A percentile compares a stretch with the other conserved stretches of the same genome.
Conservation (phyloP, 2,329 filamentous ascomycete species). For the Penicillium sp. region DNA sequence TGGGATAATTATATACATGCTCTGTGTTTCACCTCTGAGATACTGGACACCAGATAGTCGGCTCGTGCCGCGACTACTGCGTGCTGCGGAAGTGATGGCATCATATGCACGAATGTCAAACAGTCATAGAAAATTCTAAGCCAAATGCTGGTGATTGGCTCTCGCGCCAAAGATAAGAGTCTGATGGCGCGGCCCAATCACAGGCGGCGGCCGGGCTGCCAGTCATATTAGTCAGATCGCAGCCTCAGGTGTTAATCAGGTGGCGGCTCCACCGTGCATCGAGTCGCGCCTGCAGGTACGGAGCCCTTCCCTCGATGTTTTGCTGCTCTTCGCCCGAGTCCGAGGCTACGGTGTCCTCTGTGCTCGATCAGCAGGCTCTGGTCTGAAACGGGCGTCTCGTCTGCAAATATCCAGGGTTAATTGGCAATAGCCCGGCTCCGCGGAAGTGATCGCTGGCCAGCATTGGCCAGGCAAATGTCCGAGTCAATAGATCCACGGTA, state of each 20-base stretch:
- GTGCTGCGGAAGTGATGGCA: not conserved
- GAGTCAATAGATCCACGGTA: slow-evolving; percentile 1
- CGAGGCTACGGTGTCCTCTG: too few species aligned
- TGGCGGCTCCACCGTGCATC: too few species aligned
- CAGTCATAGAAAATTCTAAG: slow-evolving; percentile 9
- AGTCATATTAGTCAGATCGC: not conserved
- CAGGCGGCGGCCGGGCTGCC: not conserved
- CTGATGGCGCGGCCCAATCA: slow-evolving; percentile 11
- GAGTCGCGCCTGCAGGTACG: too few species aligned
- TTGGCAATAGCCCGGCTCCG: slow-evolving; percentile 5
- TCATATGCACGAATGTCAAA: not conserved
- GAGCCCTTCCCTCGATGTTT: too few species aligned
- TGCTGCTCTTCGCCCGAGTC: too few species aligned
- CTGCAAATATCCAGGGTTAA: not conserved
- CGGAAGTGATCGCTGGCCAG: not conserved
- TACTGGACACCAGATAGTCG: too few species aligned
- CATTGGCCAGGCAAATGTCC: slow-evolving; percentile 4
- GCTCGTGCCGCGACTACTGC: too few species aligned
- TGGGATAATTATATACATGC: too few species aligned
- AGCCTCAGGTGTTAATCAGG: too few species aligned
- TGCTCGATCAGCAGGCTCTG: not conserved
- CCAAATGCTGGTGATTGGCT: slow-evolving; percentile 11
- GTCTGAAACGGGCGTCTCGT: too few species aligned
- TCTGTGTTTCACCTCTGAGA: too few species aligned
- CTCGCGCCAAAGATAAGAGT: slow-evolving; percentile 9